These are phyloP conservation scores for Capronia coronata DNA, from an alignment of 2,329 filamentous ascomycete species.

Conservation along the genomic window DNA sequence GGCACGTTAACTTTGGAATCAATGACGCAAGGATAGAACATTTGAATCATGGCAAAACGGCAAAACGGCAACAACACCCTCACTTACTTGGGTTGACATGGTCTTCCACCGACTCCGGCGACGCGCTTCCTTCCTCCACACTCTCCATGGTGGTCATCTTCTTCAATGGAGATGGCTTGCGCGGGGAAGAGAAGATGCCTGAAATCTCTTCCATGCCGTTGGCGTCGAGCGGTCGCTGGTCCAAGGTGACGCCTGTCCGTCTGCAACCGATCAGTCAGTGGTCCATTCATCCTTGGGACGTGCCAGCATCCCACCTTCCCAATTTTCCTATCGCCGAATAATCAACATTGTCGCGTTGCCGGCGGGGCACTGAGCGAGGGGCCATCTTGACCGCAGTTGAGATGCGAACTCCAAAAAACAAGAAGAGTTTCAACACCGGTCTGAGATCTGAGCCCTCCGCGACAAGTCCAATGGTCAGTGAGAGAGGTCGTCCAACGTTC, in stretches of 20 bases:
- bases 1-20: background rate
- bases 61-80: background rate
- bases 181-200: conserved; percentile 80
- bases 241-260: conserved; percentile 80
- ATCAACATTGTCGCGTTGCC: conserved; percentile 41
- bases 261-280: conserved; percentile 46
- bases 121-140: conserved; percentile 37
- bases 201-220: conserved; percentile 86
- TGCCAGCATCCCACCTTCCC: conserved; percentile 36
- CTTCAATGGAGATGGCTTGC: conserved; percentile 49
- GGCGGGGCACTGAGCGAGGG: conserved; percentile 24
- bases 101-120: conserved; percentile 54
- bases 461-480: background rate
- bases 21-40: background rate
- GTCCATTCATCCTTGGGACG: conserved; percentile 2
- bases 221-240: conserved; percentile 78
- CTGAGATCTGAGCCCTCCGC: background rate
- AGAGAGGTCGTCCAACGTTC: background rate
- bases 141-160: conserved; percentile 17
- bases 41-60: background rate
- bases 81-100: conserved; percentile 56
- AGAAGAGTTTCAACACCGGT: no score
- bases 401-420: no score
- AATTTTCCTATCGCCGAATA: conserved; percentile 44
- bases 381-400: conserved; percentile 14